These are phyloP conservation scores for Pseudozyma sp. DNA, from an alignment of 1,284 basidiomycete genomes.

Conservation along the genomic window DNA sequence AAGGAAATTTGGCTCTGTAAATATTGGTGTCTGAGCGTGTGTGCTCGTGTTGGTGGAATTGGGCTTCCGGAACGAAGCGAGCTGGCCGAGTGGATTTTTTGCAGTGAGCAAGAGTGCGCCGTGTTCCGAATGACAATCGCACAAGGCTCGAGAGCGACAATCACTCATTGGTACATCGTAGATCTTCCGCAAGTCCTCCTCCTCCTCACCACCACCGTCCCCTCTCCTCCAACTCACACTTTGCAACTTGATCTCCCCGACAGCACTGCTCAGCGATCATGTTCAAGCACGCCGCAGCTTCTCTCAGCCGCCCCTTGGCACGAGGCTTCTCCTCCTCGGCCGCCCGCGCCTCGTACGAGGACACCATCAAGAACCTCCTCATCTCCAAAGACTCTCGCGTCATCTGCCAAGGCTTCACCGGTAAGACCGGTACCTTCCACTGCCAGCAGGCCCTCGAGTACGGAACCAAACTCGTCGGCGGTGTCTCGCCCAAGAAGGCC, in stretches of 20 bases:
- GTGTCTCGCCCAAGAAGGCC: slow-evolving; percentile 97
- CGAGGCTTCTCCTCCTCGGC: slow-evolving; percentile 54
- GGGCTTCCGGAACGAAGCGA: slow-evolving; percentile 10
- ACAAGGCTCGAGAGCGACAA: neutral
- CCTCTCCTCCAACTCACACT: neutral
- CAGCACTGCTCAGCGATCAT: slow-evolving; percentile 12
- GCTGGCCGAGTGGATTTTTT: slow-evolving; percentile 2
- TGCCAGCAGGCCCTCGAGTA: slow-evolving; percentile 91
- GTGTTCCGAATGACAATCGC: neutral
- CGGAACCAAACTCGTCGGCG: slow-evolving; percentile 96
- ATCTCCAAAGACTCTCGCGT: slow-evolving; percentile 87
- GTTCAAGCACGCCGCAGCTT: slow-evolving; percentile 44
- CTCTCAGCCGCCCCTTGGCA: slow-evolving; percentile 35
- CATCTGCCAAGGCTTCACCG: slow-evolving; percentile 71
- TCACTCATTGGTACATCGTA: neutral
- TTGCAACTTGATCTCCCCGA: neutral
- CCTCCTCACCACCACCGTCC: slow-evolving; percentile 1
- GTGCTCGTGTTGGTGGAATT: neutral
- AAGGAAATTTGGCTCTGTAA: too few relatives aligned
- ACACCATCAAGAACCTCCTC: slow-evolving; percentile 89
- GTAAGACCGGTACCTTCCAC: slow-evolving; percentile 99
- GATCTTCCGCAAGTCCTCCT: slow-evolving; percentile 12
- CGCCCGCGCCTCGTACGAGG: slow-evolving; percentile 75
- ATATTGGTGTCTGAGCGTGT: neutral
- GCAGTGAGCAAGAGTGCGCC: slow-evolving; percentile 3